phyloP scores from a whole-genome alignment of 2,329 filamentous ascomycete genomes.

The Tolypocladium ovalisporum region DNA sequence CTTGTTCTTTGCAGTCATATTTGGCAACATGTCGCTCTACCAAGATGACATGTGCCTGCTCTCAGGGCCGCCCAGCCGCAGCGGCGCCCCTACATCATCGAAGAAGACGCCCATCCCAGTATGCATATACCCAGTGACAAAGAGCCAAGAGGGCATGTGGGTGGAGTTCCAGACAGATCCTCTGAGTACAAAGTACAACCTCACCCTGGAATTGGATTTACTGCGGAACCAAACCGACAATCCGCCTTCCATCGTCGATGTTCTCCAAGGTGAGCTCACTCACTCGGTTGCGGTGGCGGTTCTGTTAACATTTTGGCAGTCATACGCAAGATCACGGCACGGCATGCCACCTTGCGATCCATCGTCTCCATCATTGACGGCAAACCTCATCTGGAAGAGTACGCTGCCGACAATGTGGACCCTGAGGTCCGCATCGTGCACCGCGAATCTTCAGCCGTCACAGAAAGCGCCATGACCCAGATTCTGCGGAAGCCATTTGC shows the following conservation, averaged over 20 bases:
- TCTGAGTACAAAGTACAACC: slow-evolving; percentile 5
- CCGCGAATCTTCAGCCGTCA: background rate
- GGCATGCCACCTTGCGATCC: slow-evolving; percentile 3
- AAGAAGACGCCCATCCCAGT: background rate
- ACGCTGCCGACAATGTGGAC: slow-evolving; percentile 1
- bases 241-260: background rate
- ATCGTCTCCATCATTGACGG: background rate
- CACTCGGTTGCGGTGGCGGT: background rate
- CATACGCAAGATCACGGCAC: slow-evolving; percentile 1
- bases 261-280: background rate
- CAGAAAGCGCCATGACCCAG: background rate
- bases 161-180: slow-evolving; percentile 2
- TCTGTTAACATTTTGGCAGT: background rate
- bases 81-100: too few relatives aligned
- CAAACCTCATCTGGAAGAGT: slow-evolving; percentile 2
- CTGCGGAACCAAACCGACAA: background rate
- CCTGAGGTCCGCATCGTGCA: slow-evolving; percentile 3
- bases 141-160: slow-evolving; percentile 7
- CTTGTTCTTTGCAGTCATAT: too few relatives aligned
- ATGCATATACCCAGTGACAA: slow-evolving; percentile 3
- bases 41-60: background rate
- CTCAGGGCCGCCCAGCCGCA: background rate
- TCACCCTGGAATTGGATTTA: slow-evolving; percentile 5
- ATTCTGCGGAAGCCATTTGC: slow-evolving; percentile 2
- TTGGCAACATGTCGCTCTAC: background rate